These are phyloP conservation scores for Penicillium bovifimosum DNA, from an alignment of 495 filamentous ascomycete genomes.

Conservation along the genomic window DNA sequence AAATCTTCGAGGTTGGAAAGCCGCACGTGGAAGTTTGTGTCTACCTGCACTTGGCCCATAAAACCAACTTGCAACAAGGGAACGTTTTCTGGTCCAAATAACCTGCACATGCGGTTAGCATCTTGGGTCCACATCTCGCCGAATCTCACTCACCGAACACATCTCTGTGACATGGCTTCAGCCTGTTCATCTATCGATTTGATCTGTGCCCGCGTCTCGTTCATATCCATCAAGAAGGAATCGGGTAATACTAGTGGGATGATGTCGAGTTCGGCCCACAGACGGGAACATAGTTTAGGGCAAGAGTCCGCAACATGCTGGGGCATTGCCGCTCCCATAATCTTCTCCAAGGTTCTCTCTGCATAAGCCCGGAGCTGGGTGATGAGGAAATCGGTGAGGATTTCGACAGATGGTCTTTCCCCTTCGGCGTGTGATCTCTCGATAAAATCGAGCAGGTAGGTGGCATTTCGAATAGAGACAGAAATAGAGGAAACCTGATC, in stretches of 20 bases:
- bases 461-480: constrained; percentile 69
- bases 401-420: too few relatives aligned
- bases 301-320: constrained; percentile 43
- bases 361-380: constrained; percentile 50
- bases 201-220: constrained; percentile 47
- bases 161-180: constrained; percentile 80
- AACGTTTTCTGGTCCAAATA: constrained; percentile 72
- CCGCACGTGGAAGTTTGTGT: constrained; percentile 57
- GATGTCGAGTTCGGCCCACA: constrained; percentile 80
- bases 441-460: constrained; percentile 72
- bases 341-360: constrained; percentile 58
- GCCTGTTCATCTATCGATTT: constrained; percentile 75
- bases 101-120: constrained; percentile 45
- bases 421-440: too few relatives aligned
- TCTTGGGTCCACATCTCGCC: constrained; percentile 5
- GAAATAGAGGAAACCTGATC: constrained; percentile 51
- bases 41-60: constrained; percentile 67
- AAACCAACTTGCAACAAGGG: constrained; percentile 70
- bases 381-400: constrained; percentile 48
- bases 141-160: constrained; percentile 52
- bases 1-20: constrained; percentile 61
- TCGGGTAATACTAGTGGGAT: constrained; percentile 56
- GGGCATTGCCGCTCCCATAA: constrained; percentile 51
- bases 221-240: constrained; percentile 18
- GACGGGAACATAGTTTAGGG: constrained; percentile 58